A percentile compares a stretch with the other conserved stretches of the same genome.
Evolutionary conservation across 257 asterid genomes (phyloP).

Genomic region (Solanum sitiens): DNA sequence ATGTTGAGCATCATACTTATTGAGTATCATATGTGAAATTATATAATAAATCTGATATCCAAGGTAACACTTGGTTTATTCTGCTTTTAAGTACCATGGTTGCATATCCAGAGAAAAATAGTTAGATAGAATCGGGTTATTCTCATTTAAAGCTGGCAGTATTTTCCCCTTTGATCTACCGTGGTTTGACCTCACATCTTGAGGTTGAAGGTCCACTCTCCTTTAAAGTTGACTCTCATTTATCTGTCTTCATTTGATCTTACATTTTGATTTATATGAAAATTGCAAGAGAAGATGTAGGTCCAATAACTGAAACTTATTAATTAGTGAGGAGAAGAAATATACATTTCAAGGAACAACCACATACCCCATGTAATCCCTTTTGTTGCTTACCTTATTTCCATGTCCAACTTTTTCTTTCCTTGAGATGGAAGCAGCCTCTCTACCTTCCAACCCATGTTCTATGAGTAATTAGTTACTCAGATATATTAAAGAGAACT

Average conservation of each 20-base stretch:
- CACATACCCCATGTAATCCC: not conserved
- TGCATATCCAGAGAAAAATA: not conserved
- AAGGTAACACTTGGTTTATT: not conserved
- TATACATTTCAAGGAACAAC: not conserved
- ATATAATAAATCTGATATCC: not conserved
- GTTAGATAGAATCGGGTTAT: not conserved
- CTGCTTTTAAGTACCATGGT: not conserved
- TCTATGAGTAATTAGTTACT: not conserved
- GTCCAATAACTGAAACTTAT: not conserved
- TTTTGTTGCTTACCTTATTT: not conserved
- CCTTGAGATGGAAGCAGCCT: not conserved
- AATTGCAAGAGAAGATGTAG: not conserved
- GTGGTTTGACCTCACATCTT: not conserved
- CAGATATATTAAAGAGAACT: not conserved
- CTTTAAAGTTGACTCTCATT: constrained; percentile 64
- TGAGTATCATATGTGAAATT: not conserved
- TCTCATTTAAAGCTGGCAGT: not conserved
- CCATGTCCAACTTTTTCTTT: not conserved
- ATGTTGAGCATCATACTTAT: not conserved
- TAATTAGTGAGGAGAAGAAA: not conserved
- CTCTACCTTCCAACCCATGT: not conserved
- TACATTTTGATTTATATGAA: not conserved
- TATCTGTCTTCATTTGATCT: constrained; percentile 79
- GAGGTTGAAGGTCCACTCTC: not conserved
- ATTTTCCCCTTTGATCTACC: not conserved